Evolutionary conservation across 2,329 filamentous ascomycete genomes (phyloP).

Genomic region (Stagonosporopsis vannaccii): DNA sequence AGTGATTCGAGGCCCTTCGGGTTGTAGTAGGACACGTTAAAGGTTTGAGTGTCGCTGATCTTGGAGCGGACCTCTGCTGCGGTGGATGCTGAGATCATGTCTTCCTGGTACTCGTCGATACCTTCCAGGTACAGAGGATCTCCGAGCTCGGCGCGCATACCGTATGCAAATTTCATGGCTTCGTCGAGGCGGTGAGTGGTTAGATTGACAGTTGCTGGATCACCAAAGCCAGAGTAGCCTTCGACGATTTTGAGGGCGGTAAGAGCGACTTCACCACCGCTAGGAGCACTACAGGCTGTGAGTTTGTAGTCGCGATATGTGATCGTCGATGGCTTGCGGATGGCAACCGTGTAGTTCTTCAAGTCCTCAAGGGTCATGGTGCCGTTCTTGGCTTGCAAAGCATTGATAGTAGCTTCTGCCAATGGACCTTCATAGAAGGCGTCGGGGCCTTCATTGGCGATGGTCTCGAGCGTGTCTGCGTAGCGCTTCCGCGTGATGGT

Average conservation of each 20-base stretch:
- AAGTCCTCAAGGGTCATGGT: slow-evolving; percentile 86
- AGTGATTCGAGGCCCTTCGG: slow-evolving; percentile 70
- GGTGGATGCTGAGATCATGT: slow-evolving; percentile 69
- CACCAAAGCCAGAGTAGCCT: slow-evolving; percentile 72
- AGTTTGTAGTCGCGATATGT: slow-evolving; percentile 72
- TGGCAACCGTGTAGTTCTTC: slow-evolving; percentile 71
- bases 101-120: slow-evolving; percentile 68
- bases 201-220: slow-evolving; percentile 65
- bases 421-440: slow-evolving; percentile 78
- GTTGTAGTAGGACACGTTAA: slow-evolving; percentile 77
- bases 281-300: slow-evolving; percentile 74
- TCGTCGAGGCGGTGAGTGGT: slow-evolving; percentile 86
- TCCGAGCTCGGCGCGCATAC: slow-evolving; percentile 75
- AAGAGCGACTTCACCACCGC: slow-evolving; percentile 78
- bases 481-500: slow-evolving; percentile 82
- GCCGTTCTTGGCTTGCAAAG: slow-evolving; percentile 74
- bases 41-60: slow-evolving; percentile 76
- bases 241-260: slow-evolving; percentile 83
- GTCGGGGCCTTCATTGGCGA: slow-evolving; percentile 75
- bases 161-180: slow-evolving; percentile 89
- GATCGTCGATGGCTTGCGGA: slow-evolving; percentile 66
- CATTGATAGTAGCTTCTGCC: slow-evolving; percentile 74
- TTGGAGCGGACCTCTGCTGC: slow-evolving; percentile 67
- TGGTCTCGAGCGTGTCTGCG: slow-evolving; percentile 77
- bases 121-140: slow-evolving; percentile 78